phyloP scores from a whole-genome alignment of 495 filamentous ascomycete species.

The Talaromyces nanjingensis region DNA sequence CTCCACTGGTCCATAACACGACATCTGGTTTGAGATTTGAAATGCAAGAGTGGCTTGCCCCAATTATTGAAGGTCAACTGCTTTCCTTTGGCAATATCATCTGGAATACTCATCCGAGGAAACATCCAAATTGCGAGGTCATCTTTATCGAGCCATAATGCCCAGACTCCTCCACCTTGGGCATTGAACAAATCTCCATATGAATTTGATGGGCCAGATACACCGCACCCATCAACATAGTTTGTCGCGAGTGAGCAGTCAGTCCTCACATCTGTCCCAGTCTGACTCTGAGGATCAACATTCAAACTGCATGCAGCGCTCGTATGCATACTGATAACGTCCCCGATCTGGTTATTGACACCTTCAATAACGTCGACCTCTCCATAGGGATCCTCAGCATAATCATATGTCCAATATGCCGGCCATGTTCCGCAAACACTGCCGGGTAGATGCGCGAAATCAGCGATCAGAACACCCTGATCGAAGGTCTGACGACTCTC shows the following conservation, averaged over 20 bases:
- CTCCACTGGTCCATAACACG: slow-evolving; percentile 2
- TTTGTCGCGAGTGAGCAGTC: slow-evolving; percentile 8
- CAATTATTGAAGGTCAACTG: not conserved
- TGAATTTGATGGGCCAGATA: not conserved
- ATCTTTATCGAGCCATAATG: not conserved
- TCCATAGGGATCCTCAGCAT: not conserved
- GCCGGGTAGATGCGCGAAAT: slow-evolving; percentile 53
- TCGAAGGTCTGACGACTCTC: slow-evolving; percentile 47
- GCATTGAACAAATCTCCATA: slow-evolving; percentile 9
- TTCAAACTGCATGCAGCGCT: not conserved
- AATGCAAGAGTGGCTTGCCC: slow-evolving; percentile 5
- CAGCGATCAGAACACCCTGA: slow-evolving; percentile 52
- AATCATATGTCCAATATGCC: slow-evolving; percentile 17
- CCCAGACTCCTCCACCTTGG: slow-evolving; percentile 1
- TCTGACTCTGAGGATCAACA: not conserved
- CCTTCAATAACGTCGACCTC: slow-evolving; percentile 9
- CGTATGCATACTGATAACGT: not conserved
- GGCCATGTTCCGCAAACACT: slow-evolving; percentile 51
- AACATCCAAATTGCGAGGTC: slow-evolving; percentile 8
- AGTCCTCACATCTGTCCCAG: not conserved
- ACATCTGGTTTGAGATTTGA: not conserved
- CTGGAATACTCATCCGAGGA: not conserved
- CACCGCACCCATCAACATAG: slow-evolving; percentile 1
- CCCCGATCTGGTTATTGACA: not conserved
- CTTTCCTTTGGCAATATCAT: not conserved